These are phyloP conservation scores for Actinomortierella wolfii DNA, from an alignment of 371 early-diverging fungal species.

Conservation along the genomic window DNA sequence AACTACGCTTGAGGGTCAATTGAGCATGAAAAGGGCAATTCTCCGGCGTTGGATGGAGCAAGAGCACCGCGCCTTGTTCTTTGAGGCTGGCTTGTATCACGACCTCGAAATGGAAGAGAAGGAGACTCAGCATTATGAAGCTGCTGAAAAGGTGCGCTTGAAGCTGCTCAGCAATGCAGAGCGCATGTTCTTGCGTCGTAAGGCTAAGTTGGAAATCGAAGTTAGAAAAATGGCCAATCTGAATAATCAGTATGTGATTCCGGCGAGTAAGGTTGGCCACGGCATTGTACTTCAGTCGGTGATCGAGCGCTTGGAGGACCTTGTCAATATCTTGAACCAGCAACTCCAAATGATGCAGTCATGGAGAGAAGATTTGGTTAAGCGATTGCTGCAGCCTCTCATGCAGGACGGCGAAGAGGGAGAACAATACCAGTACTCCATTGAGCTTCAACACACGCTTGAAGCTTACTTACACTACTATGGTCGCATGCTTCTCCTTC, in stretches of 20 bases:
- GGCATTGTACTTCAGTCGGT: slow-evolving; percentile 20
- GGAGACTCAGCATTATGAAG: slow-evolving; percentile 52
- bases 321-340: slow-evolving; percentile 14
- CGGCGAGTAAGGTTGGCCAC: slow-evolving; percentile 6
- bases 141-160: slow-evolving; percentile 55
- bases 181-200: slow-evolving; percentile 17
- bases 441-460: slow-evolving; percentile 34
- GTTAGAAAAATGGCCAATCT: slow-evolving; percentile 4
- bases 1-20: too few species aligned
- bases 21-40: slow-evolving; percentile 2
- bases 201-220: background rate
- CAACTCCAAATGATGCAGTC: slow-evolving; percentile 15
- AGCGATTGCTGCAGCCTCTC: slow-evolving; percentile 24
- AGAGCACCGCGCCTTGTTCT: slow-evolving; percentile 65
- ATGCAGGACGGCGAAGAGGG: slow-evolving; percentile 41
- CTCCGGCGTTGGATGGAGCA: slow-evolving; percentile 52
- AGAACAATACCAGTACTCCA: slow-evolving; percentile 40
- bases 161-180: slow-evolving; percentile 39
- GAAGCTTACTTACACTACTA: slow-evolving; percentile 32
- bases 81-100: slow-evolving; percentile 60
- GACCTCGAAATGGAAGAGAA: slow-evolving; percentile 40
- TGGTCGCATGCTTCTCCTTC: slow-evolving; percentile 17
- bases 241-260: background rate
- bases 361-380: slow-evolving; percentile 28
- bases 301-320: slow-evolving; percentile 15